Conservation (phyloP, 2,329 filamentous ascomycete species). For the Ascochyta koolunga region DNA sequence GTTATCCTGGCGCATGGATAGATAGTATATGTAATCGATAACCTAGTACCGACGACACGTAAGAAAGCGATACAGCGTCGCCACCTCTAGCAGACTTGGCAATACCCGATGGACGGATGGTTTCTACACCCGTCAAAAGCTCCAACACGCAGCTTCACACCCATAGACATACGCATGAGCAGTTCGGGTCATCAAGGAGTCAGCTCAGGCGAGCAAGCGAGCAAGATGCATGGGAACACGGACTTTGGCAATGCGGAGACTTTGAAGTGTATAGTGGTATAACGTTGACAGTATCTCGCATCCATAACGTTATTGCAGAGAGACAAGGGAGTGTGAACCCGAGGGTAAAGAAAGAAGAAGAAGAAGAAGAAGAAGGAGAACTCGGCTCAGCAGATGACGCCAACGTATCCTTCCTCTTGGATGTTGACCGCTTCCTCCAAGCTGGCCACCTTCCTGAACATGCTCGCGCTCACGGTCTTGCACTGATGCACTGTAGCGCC, state of each 20-base stretch:
- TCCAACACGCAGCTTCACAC: conserved; percentile 4
- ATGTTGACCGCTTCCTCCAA: conserved; percentile 22
- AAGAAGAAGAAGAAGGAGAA: background rate
- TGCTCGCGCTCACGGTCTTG: conserved; percentile 14
- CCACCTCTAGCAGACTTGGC: background rate
- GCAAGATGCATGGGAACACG: background rate
- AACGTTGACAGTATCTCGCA: background rate
- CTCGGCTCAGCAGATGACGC: conserved; percentile 23
- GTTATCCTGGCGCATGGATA: too few species aligned
- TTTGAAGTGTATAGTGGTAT: too few species aligned
- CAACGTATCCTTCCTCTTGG: conserved; percentile 21
- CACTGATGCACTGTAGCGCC: conserved; percentile 20
- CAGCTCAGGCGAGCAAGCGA: background rate
- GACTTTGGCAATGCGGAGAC: background rate
- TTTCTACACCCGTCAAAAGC: conserved; percentile 2
- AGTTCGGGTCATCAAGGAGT: background rate
- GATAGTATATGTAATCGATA: too few species aligned
- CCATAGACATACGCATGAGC: conserved; percentile 4
- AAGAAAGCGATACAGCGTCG: background rate
- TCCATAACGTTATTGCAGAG: background rate
- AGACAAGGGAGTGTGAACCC: background rate
- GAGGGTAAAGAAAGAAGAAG: background rate
- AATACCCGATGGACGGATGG: conserved; percentile 9
- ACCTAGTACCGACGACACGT: background rate
- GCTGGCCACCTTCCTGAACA: conserved; percentile 25